These are phyloP conservation scores for Aspergillus bertholletiae DNA, from an alignment of 495 filamentous ascomycete species.

Conservation along the genomic window DNA sequence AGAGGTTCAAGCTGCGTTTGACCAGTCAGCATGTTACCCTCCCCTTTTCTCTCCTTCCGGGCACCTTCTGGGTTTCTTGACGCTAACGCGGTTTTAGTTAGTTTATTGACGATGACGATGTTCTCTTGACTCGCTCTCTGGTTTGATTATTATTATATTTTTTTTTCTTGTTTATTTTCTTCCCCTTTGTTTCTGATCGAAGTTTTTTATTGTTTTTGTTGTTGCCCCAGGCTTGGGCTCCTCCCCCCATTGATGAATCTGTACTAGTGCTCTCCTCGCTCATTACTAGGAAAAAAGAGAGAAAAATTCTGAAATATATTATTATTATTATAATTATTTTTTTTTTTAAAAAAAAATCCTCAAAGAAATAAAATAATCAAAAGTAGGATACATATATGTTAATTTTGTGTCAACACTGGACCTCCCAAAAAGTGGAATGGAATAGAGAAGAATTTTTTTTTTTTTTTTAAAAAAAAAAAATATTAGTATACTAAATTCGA, in stretches of 20 bases:
- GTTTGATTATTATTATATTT: too few species aligned
- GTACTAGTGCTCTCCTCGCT: slow-evolving; percentile 21
- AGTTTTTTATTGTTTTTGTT: neutral
- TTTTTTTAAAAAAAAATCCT: too few species aligned
- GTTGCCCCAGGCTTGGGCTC: slow-evolving; percentile 9
- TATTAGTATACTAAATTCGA: too few species aligned
- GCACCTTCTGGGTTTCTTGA: neutral
- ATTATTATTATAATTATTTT: neutral
- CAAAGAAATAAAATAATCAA: neutral
- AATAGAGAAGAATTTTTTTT: neutral
- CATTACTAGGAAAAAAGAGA: slow-evolving; percentile 7
- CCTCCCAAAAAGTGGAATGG: neutral
- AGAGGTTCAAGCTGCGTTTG: slow-evolving; percentile 8
- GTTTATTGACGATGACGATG: neutral
- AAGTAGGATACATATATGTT: too few species aligned
- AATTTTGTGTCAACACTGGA: neutral
- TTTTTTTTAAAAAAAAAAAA: too few species aligned
- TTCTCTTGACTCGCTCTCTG: too few species aligned
- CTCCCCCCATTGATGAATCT: neutral
- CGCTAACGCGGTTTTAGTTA: neutral
- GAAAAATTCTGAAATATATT: too few species aligned
- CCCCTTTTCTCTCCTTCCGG: neutral
- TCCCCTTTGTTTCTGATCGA: too few species aligned
- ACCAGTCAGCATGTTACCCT: slow-evolving; percentile 19
- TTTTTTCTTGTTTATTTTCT: too few species aligned